Percentiles rank a stretch among this genome's conserved stretches.
Conservation (phyloP, 2,329 filamentous ascomycete species). For the Ophiocordyceps camponoti-leonardi region DNA sequence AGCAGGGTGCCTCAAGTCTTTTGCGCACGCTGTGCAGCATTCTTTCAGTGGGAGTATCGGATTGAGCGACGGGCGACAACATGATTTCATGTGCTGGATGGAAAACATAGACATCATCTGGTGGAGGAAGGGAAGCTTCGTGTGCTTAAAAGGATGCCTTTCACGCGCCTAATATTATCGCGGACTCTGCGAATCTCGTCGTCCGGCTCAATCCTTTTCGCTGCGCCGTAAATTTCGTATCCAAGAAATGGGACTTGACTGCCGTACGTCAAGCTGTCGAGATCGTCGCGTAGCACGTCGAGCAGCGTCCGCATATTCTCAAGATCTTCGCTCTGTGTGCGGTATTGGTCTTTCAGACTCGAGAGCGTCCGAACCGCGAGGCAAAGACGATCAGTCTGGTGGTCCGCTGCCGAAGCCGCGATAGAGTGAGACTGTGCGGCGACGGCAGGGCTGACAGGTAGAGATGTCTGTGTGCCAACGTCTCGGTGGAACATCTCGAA, state of each 20-base stretch:
- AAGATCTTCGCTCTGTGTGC: slow-evolving; percentile 27
- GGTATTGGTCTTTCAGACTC: slow-evolving; percentile 24
- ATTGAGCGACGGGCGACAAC: not conserved
- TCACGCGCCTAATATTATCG: slow-evolving; percentile 60
- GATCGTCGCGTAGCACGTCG: slow-evolving; percentile 44
- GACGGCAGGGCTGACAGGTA: slow-evolving; percentile 7
- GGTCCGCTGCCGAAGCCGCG: slow-evolving; percentile 13
- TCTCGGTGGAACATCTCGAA: slow-evolving; percentile 71
- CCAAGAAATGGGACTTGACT: slow-evolving; percentile 17
- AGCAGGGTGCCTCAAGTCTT: too few relatives aligned
- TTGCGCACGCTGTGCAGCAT: too few relatives aligned
- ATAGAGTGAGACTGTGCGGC: not conserved
- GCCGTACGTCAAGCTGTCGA: slow-evolving; percentile 41
- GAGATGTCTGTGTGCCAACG: slow-evolving; percentile 59
- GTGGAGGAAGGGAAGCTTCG: slow-evolving; percentile 48
- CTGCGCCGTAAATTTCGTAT: slow-evolving; percentile 24
- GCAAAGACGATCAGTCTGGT: slow-evolving; percentile 24
- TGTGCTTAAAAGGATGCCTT: slow-evolving; percentile 60
- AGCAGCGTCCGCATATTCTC: slow-evolving; percentile 34
- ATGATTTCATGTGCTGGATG: not conserved
- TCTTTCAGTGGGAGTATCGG: too few relatives aligned
- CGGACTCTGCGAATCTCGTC: slow-evolving; percentile 60
- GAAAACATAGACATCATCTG: slow-evolving; percentile 6
- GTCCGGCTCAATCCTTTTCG: slow-evolving; percentile 33
- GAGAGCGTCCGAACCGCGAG: slow-evolving; percentile 24